These are phyloP conservation scores for Ganoderma sinense DNA, from an alignment of 1,284 basidiomycete genomes.

Conservation along the genomic window DNA sequence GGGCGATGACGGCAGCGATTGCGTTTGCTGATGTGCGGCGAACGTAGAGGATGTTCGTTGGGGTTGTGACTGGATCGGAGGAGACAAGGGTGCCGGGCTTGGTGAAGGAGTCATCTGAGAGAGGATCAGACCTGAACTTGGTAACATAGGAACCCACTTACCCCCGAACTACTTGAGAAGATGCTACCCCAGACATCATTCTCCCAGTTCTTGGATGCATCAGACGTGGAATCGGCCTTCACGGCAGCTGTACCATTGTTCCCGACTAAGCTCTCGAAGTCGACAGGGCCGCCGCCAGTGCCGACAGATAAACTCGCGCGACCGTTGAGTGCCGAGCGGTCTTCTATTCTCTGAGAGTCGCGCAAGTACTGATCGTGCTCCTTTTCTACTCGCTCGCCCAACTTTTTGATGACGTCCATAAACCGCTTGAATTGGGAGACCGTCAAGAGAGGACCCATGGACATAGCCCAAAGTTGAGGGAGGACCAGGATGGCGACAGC, in stretches of 20 bases:
- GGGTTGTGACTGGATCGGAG: constrained; percentile 19
- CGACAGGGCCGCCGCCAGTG: constrained; percentile 51
- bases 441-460: constrained; percentile 92
- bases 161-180: constrained; percentile 53
- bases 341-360: constrained; percentile 85
- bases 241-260: constrained; percentile 48
- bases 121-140: constrained; percentile 3
- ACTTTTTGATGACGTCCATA: constrained; percentile 80
- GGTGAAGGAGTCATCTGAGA: constrained; percentile 31
- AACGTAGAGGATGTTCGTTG: constrained; percentile 17
- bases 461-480: constrained; percentile 96
- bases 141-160: constrained; percentile 34
- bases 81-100: constrained; percentile 33
- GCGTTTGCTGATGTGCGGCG: constrained; percentile 40
- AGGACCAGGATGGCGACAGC: constrained; percentile 93
- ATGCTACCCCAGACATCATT: constrained; percentile 86
- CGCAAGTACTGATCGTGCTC: constrained; percentile 87
- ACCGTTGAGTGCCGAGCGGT: constrained; percentile 61
- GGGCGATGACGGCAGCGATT: constrained; percentile 52
- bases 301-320: constrained; percentile 40
- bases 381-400: constrained; percentile 83
- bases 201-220: constrained; percentile 62
- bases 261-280: constrained; percentile 81
- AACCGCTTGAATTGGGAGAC: constrained; percentile 92
- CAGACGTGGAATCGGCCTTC: constrained; percentile 55